Conservation (phyloP, 1,284 basidiomycete species). For the Calocybe gambosa region DNA sequence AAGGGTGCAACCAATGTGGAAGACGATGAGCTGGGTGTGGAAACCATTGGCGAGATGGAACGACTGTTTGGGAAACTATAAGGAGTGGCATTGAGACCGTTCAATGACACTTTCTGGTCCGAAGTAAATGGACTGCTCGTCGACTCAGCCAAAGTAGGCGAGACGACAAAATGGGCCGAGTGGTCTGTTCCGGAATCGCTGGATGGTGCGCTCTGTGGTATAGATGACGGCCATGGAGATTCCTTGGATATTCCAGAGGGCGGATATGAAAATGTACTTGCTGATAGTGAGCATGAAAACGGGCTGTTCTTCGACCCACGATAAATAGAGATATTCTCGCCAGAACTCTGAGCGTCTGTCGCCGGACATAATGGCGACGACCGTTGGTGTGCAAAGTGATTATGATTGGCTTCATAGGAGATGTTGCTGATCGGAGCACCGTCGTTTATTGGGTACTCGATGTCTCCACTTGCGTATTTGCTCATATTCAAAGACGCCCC, state of each 20-base stretch:
- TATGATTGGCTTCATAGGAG: conserved; percentile 33
- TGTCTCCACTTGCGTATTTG: conserved; percentile 34
- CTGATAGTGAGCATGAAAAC: neutral
- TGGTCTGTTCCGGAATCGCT: conserved; percentile 38
- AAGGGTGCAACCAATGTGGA: conserved; percentile 60
- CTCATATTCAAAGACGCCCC: conserved; percentile 26
- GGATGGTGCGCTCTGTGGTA: conserved; percentile 39
- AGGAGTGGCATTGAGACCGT: conserved; percentile 49
- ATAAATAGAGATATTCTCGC: conserved; percentile 31
- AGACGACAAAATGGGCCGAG: conserved; percentile 47
- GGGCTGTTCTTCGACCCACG: conserved; percentile 33
- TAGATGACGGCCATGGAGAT: conserved; percentile 40
- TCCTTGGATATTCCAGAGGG: conserved; percentile 47
- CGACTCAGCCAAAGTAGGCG: conserved; percentile 51
- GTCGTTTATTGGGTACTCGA: conserved; percentile 38
- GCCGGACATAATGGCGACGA: conserved; percentile 33
- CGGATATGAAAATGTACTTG: conserved; percentile 44
- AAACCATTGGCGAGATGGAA: conserved; percentile 63
- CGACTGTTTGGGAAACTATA: conserved; percentile 65
- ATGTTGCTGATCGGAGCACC: conserved; percentile 39
- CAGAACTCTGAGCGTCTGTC: conserved; percentile 18
- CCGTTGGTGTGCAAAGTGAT: conserved; percentile 29
- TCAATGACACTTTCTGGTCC: conserved; percentile 56
- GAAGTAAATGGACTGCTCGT: conserved; percentile 47
- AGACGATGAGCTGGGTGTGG: conserved; percentile 61